Conservation (phyloP, 148 eudicot genomes). For the Oxyria digyna region DNA sequence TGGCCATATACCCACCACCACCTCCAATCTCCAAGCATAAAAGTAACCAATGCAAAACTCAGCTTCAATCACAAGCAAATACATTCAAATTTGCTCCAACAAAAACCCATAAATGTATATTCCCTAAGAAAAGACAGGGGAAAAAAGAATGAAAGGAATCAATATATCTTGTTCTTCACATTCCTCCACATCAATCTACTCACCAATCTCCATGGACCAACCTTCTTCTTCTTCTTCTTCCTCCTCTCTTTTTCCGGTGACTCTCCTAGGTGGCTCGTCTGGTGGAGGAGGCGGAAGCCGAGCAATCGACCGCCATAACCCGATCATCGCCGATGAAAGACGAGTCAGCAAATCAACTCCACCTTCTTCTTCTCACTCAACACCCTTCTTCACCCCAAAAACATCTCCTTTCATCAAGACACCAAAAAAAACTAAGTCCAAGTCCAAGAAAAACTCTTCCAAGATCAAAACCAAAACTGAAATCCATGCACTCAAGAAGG, state of each 20-base stretch:
- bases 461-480: neutral
- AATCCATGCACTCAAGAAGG: neutral
- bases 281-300: constrained; percentile 22
- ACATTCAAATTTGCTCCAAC: neutral
- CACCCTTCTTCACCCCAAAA: constrained; percentile 2
- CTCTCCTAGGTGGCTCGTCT: neutral
- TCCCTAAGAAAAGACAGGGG: neutral
- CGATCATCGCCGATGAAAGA: constrained; percentile 56
- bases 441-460: neutral
- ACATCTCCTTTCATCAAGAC: neutral
- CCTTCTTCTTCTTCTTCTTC: constrained; percentile 8
- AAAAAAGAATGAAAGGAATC: constrained; percentile 3
- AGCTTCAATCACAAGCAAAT: neutral
- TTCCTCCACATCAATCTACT: constrained; percentile 11
- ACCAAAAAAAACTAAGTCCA: too few relatives aligned
- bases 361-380: neutral
- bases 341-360: constrained; percentile 14
- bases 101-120: neutral
- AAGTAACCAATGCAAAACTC: neutral
- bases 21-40: neutral
- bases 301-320: constrained; percentile 81
- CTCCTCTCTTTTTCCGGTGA: constrained; percentile 7
- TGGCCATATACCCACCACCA: neutral
- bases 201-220: constrained; percentile 21
- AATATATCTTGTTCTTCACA: constrained; percentile 23